Conservation (phyloP, 139 green algal genomes). For the Closterium sp. region DNA sequence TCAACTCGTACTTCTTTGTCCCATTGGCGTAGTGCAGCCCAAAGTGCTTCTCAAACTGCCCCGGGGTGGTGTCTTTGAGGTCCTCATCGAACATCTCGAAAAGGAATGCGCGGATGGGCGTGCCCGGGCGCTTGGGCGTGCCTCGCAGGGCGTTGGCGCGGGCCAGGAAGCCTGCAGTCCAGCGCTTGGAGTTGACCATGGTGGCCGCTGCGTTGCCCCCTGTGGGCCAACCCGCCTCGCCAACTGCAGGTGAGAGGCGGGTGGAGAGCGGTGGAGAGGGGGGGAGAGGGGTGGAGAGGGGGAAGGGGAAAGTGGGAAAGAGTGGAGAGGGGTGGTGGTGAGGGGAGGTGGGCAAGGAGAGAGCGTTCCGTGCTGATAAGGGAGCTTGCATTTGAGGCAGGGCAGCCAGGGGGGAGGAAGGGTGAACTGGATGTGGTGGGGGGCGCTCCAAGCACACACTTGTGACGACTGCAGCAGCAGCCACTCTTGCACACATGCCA, state of each 20-base stretch:
- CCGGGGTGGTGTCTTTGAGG: neutral
- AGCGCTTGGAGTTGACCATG: neutral
- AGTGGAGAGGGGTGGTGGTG: neutral
- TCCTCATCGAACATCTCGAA: conserved; percentile 6
- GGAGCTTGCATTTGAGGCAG: neutral
- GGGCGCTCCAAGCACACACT: neutral
- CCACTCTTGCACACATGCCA: too few species aligned
- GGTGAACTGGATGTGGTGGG: neutral
- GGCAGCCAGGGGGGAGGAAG: neutral
- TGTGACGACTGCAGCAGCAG: too few species aligned
- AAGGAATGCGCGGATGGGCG: neutral
- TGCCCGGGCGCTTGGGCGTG: neutral
- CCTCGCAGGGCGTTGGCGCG: neutral
- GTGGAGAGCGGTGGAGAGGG: neutral
- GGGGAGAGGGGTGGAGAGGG: neutral
- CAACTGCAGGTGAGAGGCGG: neutral
- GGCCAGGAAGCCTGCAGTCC: neutral
- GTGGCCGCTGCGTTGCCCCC: neutral
- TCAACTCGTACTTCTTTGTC: neutral
- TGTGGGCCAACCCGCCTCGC: conserved; percentile 6
- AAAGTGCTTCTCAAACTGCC: neutral
- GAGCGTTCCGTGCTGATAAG: neutral
- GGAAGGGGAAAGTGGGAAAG: neutral
- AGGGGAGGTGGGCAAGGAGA: neutral
- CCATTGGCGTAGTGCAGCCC: neutral